Base-by-base conservation (phyloP, 1,284 basidiomycete genomes). In the Sparassis latifolia region DNA sequence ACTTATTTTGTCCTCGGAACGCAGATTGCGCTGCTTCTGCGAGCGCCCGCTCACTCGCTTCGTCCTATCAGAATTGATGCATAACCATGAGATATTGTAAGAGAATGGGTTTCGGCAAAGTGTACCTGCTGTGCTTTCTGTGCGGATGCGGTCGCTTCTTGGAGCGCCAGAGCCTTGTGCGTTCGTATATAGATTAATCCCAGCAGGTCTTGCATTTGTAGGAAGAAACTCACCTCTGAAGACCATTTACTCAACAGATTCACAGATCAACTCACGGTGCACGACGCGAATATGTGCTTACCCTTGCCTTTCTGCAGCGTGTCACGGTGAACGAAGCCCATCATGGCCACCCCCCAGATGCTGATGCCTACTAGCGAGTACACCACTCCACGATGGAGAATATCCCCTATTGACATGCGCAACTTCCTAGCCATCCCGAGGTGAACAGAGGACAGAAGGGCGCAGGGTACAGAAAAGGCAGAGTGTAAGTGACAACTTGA, bases 291-390 rank as follows among this genome's bases (percentile, higher is more conserved):
- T 5, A 10, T 6, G 10, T 30, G 43, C 61, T 46, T 51, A 64
- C 63, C 63, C 61, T 55, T 54, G 20, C 65, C 63, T 12, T 62
- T 57, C 47, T 43, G 49, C 45, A 66, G n/a, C 4, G 59, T 66
- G 33, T 64, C 57, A 33, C 56, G 55, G 49, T 66, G 65, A 7
- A 64, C 61, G n/a, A 58, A 56, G 6, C 62, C 65, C 28, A 65
- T 66, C 61, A 61, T 62, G 45, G 60, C 60, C 20, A 62, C 38
- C 2, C 63, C 65, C 62, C 62, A 64, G 2, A 61, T 58, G 37
- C 58, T 60, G 27, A 66, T 52, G 3, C 65, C 65, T 1, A 64
- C 49, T 4, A 66, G 55, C 0, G 61, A 56, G 52, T 58, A 65
- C 29, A 64, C 53, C 3, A 63, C 42, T 2, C 60, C 59, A 32